Percentiles rank a stretch among this genome's conserved stretches.
Evolutionary conservation across 2,329 filamentous ascomycete species (phyloP).

Genomic region (Pseudogymnoascus sp.): DNA sequence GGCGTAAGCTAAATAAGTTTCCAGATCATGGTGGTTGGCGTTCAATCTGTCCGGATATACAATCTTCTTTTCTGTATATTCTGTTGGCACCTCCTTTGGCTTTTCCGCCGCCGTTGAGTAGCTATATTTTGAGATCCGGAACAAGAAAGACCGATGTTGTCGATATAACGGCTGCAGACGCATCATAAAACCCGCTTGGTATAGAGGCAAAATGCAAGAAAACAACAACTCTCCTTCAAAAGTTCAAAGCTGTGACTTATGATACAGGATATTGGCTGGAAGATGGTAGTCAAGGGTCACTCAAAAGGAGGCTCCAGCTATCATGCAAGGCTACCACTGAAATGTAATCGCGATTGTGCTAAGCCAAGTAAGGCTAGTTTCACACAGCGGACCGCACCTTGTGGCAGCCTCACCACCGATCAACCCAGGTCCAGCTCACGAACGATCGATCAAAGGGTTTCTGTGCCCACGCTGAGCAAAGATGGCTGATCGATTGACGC

Average conservation of each 20-base stretch:
- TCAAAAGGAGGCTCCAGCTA: background rate
- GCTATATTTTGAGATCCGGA: background rate
- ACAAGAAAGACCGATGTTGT: background rate
- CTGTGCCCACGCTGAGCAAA: background rate
- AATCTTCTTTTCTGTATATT: constrained; percentile 18
- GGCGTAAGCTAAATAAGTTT: constrained; percentile 58
- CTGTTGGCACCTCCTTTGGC: background rate
- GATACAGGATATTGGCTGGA: background rate
- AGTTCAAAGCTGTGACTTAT: background rate
- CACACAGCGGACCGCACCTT: background rate
- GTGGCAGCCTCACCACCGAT: constrained; percentile 5
- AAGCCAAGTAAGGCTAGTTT: background rate
- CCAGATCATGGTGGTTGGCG: constrained; percentile 52
- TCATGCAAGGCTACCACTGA: constrained; percentile 3
- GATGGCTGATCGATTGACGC: constrained; percentile 71
- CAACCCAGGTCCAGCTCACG: background rate
- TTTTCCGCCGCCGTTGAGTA: constrained; percentile 9
- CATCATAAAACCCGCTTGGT: background rate
- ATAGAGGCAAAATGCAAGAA: background rate
- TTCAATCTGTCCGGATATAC: constrained; percentile 39
- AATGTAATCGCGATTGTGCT: background rate
- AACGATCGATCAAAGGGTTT: background rate
- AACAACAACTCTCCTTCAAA: background rate
- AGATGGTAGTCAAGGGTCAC: background rate
- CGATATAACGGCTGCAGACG: background rate